phyloP scores from a whole-genome alignment of 2,329 filamentous ascomycete genomes.

The Arachnomyces sp. region DNA sequence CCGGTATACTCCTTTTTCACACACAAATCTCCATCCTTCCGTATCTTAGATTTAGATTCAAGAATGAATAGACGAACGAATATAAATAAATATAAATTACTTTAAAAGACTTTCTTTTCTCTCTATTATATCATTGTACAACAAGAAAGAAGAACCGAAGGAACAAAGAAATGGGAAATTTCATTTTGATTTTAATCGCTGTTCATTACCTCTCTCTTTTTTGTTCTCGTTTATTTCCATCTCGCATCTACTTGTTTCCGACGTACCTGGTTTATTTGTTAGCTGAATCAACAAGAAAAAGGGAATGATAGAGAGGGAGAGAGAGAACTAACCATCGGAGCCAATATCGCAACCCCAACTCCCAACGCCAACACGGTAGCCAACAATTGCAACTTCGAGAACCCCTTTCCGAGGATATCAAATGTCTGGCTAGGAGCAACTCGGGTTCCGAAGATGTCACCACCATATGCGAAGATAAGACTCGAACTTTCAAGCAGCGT shows the following conservation, averaged over 20 bases:
- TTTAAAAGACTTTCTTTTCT: too few species aligned
- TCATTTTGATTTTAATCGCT: too few species aligned
- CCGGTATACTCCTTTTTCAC: too few species aligned
- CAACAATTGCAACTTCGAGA: conserved; percentile 81
- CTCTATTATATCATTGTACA: too few species aligned
- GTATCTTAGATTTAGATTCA: too few species aligned
- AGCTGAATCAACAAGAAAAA: conserved; percentile 3
- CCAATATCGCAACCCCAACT: conserved; percentile 67
- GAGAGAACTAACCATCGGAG: conserved; percentile 65
- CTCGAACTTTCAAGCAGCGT: conserved; percentile 87
- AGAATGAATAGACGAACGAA: too few species aligned
- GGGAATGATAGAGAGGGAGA: background rate
- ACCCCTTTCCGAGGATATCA: conserved; percentile 86
- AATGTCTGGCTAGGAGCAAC: conserved; percentile 84
- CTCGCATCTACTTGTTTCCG: conserved; percentile 44
- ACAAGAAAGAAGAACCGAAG: too few species aligned
- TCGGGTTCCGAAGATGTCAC: conserved; percentile 78
- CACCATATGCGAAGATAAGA: conserved; percentile 76
- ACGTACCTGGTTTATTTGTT: conserved; percentile 31
- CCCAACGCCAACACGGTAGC: conserved; percentile 74
- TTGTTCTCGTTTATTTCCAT: conserved; percentile 9
- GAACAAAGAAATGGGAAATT: too few species aligned
- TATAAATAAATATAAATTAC: too few species aligned
- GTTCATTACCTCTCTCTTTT: too few species aligned
- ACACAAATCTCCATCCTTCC: too few species aligned